These are phyloP conservation scores for Neonectria coccinea DNA, from an alignment of 2,329 filamentous ascomycete genomes.

Conservation along the genomic window DNA sequence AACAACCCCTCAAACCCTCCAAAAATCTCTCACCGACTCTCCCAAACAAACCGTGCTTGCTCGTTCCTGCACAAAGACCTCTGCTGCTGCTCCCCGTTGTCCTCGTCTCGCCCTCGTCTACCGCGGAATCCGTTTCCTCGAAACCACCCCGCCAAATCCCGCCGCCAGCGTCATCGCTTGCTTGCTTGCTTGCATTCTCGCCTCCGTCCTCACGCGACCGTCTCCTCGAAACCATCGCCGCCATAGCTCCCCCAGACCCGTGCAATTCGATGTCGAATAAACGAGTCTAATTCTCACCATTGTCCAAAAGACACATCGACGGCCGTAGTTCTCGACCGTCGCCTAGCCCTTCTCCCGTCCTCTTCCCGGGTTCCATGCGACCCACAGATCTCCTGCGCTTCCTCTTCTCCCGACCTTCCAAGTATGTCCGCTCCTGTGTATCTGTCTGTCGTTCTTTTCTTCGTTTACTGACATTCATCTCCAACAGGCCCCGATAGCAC, in stretches of 20 bases:
- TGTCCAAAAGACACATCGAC: conserved; percentile 43
- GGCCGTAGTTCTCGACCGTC: conserved; percentile 43
- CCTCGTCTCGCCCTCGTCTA: neutral
- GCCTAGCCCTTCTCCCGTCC: conserved; percentile 37
- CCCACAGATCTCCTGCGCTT: conserved; percentile 90
- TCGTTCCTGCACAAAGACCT: conserved; percentile 17
- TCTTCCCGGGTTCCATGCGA: conserved; percentile 78
- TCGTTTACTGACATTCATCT: conserved; percentile 20
- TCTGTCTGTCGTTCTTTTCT: neutral
- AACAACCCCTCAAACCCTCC: conserved; percentile 28
- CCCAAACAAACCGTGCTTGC: conserved; percentile 12
- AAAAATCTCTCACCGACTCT: conserved; percentile 33
- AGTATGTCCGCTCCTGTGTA: conserved; percentile 68
- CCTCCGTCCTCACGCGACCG: conserved; percentile 38
- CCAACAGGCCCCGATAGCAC: conserved; percentile 71
- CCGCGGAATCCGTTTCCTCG: conserved; percentile 16
- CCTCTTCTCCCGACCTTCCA: conserved; percentile 88
- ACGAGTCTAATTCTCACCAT: conserved; percentile 38
- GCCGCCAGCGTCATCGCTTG: neutral
- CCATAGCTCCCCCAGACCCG: neutral
- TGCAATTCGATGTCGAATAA: conserved; percentile 45
- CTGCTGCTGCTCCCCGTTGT: conserved; percentile 5
- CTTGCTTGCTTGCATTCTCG: neutral
- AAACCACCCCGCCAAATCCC: conserved; percentile 26
- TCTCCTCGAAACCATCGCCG: neutral